Conservation (phyloP, 2,329 filamentous ascomycete species). For the Harringtonia aguacate region DNA sequence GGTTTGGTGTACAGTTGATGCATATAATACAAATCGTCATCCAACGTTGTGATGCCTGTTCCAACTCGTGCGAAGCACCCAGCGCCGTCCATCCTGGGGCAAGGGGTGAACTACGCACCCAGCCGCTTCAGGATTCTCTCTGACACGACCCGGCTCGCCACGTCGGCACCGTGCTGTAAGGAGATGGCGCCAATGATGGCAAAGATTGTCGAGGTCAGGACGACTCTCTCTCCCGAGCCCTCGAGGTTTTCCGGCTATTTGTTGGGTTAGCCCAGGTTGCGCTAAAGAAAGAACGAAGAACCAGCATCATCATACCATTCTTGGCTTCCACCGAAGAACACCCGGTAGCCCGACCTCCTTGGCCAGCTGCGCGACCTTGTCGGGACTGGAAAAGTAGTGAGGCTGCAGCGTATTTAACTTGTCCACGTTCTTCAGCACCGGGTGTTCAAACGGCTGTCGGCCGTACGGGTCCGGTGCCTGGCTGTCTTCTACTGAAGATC, state of each 20-base stretch:
- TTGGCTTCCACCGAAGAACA: conserved; percentile 77
- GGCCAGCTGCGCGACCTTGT: conserved; percentile 58
- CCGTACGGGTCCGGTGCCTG: conserved; percentile 24
- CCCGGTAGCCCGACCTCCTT: conserved; percentile 57
- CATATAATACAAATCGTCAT: conserved; percentile 2
- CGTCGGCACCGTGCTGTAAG: conserved; percentile 73
- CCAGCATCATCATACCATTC: conserved; percentile 48
- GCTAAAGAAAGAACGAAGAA: neutral
- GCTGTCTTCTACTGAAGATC: neutral
- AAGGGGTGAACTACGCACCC: conserved; percentile 4
- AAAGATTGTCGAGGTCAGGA: conserved; percentile 69
- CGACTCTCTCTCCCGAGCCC: conserved; percentile 61
- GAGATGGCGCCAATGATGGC: conserved; percentile 82
- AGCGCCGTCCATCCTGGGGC: neutral
- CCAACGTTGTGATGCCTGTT: neutral
- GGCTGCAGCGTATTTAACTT: conserved; percentile 57
- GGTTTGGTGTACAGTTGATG: neutral
- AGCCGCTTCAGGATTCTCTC: conserved; percentile 58
- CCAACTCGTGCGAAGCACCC: neutral
- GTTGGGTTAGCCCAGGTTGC: neutral
- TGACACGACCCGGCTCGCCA: conserved; percentile 63
- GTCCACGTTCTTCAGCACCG: conserved; percentile 60
- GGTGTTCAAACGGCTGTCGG: conserved; percentile 58
- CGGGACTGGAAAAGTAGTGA: conserved; percentile 49
- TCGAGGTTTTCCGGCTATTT: conserved; percentile 52